phyloP scores from a whole-genome alignment of 129 eudicot species.

The Escallonia rubra region DNA sequence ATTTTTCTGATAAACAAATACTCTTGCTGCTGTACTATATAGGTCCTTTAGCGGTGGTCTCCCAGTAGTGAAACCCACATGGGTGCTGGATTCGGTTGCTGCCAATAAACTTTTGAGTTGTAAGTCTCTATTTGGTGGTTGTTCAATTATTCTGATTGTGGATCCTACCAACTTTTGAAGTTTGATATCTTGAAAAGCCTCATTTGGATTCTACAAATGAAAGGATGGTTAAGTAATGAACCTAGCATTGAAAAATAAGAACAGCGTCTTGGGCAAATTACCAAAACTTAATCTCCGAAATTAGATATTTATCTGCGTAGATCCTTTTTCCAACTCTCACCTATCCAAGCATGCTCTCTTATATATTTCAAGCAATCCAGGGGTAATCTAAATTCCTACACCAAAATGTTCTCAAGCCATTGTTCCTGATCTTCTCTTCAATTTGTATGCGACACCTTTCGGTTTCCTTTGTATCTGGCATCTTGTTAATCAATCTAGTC shows the following conservation, averaged over 20 bases:
- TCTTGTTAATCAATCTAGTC: too few relatives aligned
- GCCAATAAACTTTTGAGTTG: slow-evolving; percentile 77
- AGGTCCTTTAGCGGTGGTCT: slow-evolving; percentile 96
- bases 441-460: too few relatives aligned
- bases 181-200: not conserved
- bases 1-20: not conserved
- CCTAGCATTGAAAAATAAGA: not conserved
- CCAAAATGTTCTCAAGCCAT: too few relatives aligned
- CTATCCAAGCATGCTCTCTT: too few relatives aligned
- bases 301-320: too few relatives aligned
- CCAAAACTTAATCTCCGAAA: too few relatives aligned
- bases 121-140: slow-evolving; percentile 26
- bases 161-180: not conserved
- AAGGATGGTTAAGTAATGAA: not conserved
- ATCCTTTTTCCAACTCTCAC: too few relatives aligned
- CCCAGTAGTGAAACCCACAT: slow-evolving; percentile 87
- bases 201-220: not conserved
- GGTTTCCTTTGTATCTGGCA: too few relatives aligned
- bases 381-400: too few relatives aligned
- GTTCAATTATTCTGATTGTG: not conserved
- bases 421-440: too few relatives aligned
- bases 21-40: slow-evolving; percentile 17
- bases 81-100: slow-evolving; percentile 88
- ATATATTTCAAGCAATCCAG: too few relatives aligned
- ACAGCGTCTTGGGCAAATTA: not conserved